phyloP scores from a whole-genome alignment of 768 basidiomycete species.

The Rubroboletus pulcherrimus region DNA sequence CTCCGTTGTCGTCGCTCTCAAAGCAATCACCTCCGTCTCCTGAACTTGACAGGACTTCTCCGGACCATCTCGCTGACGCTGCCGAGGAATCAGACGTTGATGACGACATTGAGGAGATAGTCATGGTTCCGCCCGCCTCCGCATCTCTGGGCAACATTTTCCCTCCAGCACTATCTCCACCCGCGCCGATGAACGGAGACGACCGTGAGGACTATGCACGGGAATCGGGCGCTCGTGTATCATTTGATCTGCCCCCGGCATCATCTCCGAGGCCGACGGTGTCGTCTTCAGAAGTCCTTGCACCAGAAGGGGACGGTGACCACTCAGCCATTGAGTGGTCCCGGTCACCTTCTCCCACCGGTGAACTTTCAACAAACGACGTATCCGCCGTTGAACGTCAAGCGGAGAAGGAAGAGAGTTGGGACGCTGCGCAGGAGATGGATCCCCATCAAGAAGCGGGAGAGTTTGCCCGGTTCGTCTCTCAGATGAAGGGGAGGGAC shows the following conservation, averaged over 20 bases:
- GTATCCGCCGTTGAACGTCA: constrained; percentile 18
- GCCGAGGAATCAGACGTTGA: constrained; percentile 24
- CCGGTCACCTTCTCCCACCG: constrained; percentile 35
- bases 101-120: constrained; percentile 40
- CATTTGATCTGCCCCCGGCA: constrained; percentile 1
- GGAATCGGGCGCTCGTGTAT: background rate
- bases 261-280: constrained; percentile 14
- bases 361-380: constrained; percentile 1
- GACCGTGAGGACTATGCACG: constrained; percentile 5
- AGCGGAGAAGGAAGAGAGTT: constrained; percentile 41
- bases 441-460: constrained; percentile 74
- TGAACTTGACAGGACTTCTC: background rate
- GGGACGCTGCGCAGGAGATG: constrained; percentile 87
- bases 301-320: constrained; percentile 20
- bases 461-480: constrained; percentile 90
- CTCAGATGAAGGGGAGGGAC: constrained; percentile 85
- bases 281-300: background rate
- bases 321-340: constrained; percentile 36
- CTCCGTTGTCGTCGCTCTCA: constrained; percentile 3
- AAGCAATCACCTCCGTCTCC: background rate
- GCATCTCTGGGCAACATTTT: background rate
- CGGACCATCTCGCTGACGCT: background rate
- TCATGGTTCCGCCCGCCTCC: background rate
- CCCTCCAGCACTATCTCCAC: constrained; percentile 12
- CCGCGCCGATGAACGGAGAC: constrained; percentile 14